Evolutionary conservation across 495 filamentous ascomycete genomes (phyloP).

Genomic region (Lepraria neglecta): DNA sequence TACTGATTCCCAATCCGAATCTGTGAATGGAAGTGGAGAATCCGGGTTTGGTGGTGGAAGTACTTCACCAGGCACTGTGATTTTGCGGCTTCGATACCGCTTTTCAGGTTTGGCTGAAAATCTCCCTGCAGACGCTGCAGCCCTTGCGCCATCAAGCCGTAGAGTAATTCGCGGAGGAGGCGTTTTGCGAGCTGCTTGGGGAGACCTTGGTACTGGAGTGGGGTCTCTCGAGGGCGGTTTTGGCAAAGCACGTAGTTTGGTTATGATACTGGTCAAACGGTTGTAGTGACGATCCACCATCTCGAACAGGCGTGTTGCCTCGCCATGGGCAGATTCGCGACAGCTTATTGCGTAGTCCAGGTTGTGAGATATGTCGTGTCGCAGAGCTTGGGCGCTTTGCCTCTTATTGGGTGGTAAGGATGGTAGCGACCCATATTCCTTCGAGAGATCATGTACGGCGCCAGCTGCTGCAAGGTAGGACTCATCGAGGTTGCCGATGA

Average conservation of each 20-base stretch:
- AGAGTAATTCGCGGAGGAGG: slow-evolving; percentile 55
- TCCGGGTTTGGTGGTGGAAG: slow-evolving; percentile 42
- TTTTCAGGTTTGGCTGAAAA: slow-evolving; percentile 32
- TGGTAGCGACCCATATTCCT: slow-evolving; percentile 66
- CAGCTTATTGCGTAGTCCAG: slow-evolving; percentile 68
- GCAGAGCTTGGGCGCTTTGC: slow-evolving; percentile 51
- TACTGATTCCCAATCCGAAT: slow-evolving; percentile 34
- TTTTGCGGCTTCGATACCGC: slow-evolving; percentile 36
- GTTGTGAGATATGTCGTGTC: slow-evolving; percentile 67
- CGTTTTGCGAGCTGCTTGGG: slow-evolving; percentile 48
- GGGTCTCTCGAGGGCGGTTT: slow-evolving; percentile 65
- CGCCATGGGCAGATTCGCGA: slow-evolving; percentile 71
- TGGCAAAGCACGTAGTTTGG: slow-evolving; percentile 73
- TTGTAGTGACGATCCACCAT: slow-evolving; percentile 71
- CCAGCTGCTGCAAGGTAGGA: slow-evolving; percentile 59
- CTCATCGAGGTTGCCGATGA: slow-evolving; percentile 77
- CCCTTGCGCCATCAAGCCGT: slow-evolving; percentile 50
- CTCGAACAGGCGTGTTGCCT: slow-evolving; percentile 74
- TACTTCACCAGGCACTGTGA: slow-evolving; percentile 42
- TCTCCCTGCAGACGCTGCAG: slow-evolving; percentile 30
- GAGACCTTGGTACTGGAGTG: slow-evolving; percentile 47
- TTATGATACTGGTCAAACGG: slow-evolving; percentile 67
- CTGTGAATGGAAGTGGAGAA: slow-evolving; percentile 35
- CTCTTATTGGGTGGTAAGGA: slow-evolving; percentile 47
- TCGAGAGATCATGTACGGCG: slow-evolving; percentile 65